A percentile compares a stretch with the other conserved stretches of the same genome.
phyloP scores from a whole-genome alignment of 768 basidiomycete genomes.

The Stropharia rugosoannulata region DNA sequence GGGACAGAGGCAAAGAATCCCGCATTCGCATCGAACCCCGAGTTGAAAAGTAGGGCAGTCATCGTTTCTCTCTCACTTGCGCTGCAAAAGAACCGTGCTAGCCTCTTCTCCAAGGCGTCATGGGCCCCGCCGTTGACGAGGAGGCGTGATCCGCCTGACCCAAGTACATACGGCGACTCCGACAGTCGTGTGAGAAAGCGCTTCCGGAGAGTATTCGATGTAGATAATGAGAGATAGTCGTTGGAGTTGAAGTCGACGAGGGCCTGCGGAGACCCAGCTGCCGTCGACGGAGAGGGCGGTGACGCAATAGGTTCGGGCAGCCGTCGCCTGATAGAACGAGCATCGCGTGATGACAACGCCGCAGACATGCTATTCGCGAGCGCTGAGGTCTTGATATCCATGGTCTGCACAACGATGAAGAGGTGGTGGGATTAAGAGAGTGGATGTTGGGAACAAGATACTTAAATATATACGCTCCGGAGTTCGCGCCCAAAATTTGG shows the following conservation, averaged over 20 bases:
- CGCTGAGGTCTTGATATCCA: constrained; percentile 8
- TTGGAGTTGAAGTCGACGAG: constrained; percentile 82
- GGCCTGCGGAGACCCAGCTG: background rate
- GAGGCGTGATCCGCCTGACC: constrained; percentile 86
- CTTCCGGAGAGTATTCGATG: constrained; percentile 52
- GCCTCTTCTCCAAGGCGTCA: constrained; percentile 65
- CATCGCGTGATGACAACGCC: constrained; percentile 63
- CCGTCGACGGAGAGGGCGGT: constrained; percentile 22
- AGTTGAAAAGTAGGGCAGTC: constrained; percentile 84
- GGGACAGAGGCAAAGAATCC: constrained; percentile 84
- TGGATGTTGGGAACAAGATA: background rate
- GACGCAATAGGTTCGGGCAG: constrained; percentile 57
- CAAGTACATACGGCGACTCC: constrained; percentile 59
- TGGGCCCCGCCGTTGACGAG: constrained; percentile 78
- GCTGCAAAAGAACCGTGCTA: constrained; percentile 60
- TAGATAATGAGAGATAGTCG: constrained; percentile 86
- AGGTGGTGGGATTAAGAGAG: background rate
- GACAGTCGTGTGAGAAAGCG: constrained; percentile 57
- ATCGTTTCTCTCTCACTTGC: constrained; percentile 11
- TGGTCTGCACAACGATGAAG: background rate
- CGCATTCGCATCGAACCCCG: constrained; percentile 91
- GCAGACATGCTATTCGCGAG: constrained; percentile 34
- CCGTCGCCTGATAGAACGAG: constrained; percentile 65
- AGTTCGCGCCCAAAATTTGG: constrained; percentile 4
- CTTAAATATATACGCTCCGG: background rate